Evolutionary conservation across 1,284 basidiomycete species (phyloP), one percentile per base, ranked within the genome.

Genomic region (Austroboletus novae-zelandiae): DNA sequence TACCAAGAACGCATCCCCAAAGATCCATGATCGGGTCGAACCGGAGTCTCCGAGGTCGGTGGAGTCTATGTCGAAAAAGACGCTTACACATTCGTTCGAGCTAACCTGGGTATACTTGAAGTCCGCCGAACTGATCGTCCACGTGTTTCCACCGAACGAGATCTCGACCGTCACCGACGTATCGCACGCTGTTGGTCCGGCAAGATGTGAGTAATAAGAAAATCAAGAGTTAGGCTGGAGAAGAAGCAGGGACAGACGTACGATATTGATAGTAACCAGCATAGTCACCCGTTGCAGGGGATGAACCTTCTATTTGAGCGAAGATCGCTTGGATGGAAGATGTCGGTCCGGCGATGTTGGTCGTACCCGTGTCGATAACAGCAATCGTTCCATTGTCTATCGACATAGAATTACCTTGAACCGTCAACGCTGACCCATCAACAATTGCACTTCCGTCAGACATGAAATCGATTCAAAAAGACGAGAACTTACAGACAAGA

Each of bases 1-100:
- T 40, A 71, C 69, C 40, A 75, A 58, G 68, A 83, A 83, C 7
- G 76, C 72, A 49, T 78, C 80, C 11, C 81, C 81, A 18, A 81
- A 61, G 53, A 82, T 78, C 71, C 74, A 79, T 41, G 61, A 48
- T 0, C 67, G 67, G 9, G 61, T 23, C 34, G 66, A 62, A 18
- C 44, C 39, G 2, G 25, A 8, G 8, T 42, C 61, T 35, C 58
- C 61, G 34, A 57, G 53, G 30, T 15, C 17, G n/a, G 62, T 61
- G 43, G 64, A 56, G 31, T 53, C 55, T 17, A 74, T 56, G 10
- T 71, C 75, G 52, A 81, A 79, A 45, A 84, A 64, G 6, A 75
- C 72, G 25, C 80, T 80, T 17, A 83, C 66, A 58, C 81, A 66
- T n/a, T 57, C 41, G n/a, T 14, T 78, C 43, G 62, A 57, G 17